Percentiles rank a stretch among this genome's conserved stretches.
These are phyloP conservation scores for Histomonas meleagridis DNA, from an alignment of 208 protist genomes.

Conservation along the genomic window DNA sequence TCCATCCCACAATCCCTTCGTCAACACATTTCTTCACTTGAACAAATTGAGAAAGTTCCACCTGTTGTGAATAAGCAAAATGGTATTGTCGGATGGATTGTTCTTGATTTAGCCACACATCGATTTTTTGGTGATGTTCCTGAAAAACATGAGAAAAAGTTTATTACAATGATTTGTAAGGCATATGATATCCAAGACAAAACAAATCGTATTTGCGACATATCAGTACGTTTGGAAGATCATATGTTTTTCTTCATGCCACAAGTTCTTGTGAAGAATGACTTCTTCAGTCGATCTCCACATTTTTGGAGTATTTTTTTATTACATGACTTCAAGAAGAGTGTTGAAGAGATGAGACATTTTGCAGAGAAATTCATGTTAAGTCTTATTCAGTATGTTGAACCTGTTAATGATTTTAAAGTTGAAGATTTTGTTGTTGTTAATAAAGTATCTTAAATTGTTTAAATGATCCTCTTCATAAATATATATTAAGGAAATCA, in stretches of 20 bases:
- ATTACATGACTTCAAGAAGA: neutral
- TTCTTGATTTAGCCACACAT: neutral
- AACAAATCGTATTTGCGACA: neutral
- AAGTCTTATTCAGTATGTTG: neutral
- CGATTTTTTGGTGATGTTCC: neutral
- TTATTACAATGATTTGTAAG: neutral
- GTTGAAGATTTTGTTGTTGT: too few species aligned
- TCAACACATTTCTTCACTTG: neutral
- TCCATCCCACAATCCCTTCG: neutral
- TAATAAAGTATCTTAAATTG: too few species aligned
- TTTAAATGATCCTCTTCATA: too few species aligned
- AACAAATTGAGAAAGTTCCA: neutral
- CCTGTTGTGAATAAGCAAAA: neutral
- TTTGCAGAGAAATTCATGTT: neutral
- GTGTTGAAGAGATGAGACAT: neutral
- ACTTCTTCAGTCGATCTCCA: neutral
- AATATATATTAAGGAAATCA: too few species aligned
- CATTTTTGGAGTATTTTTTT: neutral
- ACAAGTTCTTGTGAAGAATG: neutral
- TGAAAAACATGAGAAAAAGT: neutral
- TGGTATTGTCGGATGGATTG: neutral
- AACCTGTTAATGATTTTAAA: neutral
- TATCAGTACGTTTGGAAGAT: neutral
- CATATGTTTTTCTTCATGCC: conserved; percentile 23
- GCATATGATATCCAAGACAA: neutral